A percentile compares a stretch with the other conserved stretches of the same genome.
Conservation (phyloP, 306 rosid genomes). For the Prosopis cineraria region DNA sequence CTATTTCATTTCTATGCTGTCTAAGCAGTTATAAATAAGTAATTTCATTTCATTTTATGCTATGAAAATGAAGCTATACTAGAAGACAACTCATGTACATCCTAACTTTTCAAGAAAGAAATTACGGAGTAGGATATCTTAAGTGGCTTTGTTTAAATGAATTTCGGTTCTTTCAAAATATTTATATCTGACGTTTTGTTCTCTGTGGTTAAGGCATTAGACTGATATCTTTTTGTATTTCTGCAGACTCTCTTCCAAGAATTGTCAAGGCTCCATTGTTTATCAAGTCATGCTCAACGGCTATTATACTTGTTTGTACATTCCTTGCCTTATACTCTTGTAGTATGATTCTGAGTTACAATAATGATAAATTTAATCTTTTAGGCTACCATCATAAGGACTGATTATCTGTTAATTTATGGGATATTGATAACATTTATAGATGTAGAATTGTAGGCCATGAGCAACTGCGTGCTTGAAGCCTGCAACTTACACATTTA, state of each 20-base stretch:
- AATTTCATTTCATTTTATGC: conserved; percentile 19
- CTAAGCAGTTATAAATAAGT: conserved; percentile 1
- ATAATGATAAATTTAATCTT: conserved; percentile 14
- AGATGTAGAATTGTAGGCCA: neutral
- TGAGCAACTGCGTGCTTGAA: neutral
- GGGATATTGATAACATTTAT: neutral
- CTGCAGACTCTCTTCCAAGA: conserved; percentile 68
- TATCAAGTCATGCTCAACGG: conserved; percentile 57
- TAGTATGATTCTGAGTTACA: conserved; percentile 25
- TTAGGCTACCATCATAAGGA: conserved; percentile 13
- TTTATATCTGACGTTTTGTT: neutral
- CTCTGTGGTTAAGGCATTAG: conserved; percentile 18
- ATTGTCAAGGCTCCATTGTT: conserved; percentile 54
- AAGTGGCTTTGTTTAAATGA: neutral
- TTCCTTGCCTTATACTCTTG: conserved; percentile 68
- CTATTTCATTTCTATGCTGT: neutral
- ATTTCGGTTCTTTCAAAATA: conserved; percentile 21
- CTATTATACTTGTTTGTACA: conserved; percentile 98
- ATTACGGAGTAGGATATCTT: neutral
- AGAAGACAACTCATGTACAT: neutral
- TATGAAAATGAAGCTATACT: conserved; percentile 20
- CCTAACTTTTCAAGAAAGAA: neutral
- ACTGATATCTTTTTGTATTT: conserved; percentile 26
- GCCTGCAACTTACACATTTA: neutral
- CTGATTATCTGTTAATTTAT: neutral